Conservation (phyloP, 192 early-diverging fungal genomes). For the Phycomyces nitens region DNA sequence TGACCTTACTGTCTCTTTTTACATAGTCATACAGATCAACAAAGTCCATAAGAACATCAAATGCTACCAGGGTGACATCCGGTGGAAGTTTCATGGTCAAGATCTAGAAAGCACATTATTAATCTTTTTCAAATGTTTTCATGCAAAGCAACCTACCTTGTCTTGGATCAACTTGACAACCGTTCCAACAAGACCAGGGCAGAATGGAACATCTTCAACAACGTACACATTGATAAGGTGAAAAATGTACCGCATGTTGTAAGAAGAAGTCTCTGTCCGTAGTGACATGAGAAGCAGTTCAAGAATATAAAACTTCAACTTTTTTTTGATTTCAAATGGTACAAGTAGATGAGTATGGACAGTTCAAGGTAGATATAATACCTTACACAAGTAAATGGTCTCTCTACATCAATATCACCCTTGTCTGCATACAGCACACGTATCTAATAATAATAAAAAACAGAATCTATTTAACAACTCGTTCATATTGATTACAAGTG, state of each 20-base stretch:
- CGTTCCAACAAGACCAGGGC: constrained; percentile 63
- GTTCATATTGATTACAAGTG: no score
- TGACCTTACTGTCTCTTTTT: constrained; percentile 63
- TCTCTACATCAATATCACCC: constrained; percentile 7
- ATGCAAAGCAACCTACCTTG: constrained; percentile 67
- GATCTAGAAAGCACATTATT: constrained; percentile 44
- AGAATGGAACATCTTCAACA: constrained; percentile 70
- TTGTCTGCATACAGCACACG: constrained; percentile 31
- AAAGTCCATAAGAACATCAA: constrained; percentile 61
- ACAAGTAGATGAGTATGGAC: no score
- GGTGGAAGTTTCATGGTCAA: constrained; percentile 54
- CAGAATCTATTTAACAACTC: neutral
- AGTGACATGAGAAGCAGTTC: constrained; percentile 66
- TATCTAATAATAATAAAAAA: constrained; percentile 20
- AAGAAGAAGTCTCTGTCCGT: constrained; percentile 55
- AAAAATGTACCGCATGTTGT: constrained; percentile 63
- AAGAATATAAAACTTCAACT: constrained; percentile 67
- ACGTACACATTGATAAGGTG: constrained; percentile 70
- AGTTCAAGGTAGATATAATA: neutral
- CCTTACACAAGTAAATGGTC: constrained; percentile 29
- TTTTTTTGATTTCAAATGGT: neutral
- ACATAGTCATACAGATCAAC: constrained; percentile 62
- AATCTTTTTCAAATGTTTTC: no score
- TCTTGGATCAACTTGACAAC: constrained; percentile 73
- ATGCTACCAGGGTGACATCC: constrained; percentile 57